Conservation (phyloP, 1,284 basidiomycete genomes). For the Sphaerobolus stellatus region DNA sequence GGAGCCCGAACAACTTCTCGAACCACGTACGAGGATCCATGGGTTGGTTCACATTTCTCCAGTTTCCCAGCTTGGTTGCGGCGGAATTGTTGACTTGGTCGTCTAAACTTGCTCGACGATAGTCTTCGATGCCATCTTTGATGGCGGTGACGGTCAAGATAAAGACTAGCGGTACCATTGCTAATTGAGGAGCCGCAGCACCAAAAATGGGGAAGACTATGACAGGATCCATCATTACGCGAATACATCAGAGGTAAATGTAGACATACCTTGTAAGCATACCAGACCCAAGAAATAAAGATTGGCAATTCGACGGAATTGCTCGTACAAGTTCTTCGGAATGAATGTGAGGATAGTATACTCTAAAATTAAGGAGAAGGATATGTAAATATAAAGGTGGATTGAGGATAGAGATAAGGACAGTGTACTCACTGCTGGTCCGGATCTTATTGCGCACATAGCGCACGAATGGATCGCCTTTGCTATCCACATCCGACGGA, state of each 20-base stretch:
- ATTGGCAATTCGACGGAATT: conserved; percentile 90
- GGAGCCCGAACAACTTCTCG: conserved; percentile 68
- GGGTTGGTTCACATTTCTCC: conserved; percentile 89
- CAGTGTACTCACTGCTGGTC: conserved; percentile 74
- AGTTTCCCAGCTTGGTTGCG: conserved; percentile 81
- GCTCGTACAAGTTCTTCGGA: conserved; percentile 92
- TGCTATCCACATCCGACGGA: conserved; percentile 60
- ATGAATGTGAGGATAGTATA: conserved; percentile 91
- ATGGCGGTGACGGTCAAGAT: conserved; percentile 88
- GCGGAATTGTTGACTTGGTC: conserved; percentile 92
- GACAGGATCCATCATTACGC: conserved; percentile 11
- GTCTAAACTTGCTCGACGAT: conserved; percentile 81
- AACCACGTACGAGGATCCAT: conserved; percentile 74
- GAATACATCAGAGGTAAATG: conserved; percentile 14
- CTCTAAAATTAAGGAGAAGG: conserved; percentile 57
- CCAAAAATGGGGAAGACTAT: conserved; percentile 89
- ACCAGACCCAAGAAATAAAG: conserved; percentile 88
- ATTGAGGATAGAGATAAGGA: conserved; percentile 1
- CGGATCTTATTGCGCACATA: conserved; percentile 94
- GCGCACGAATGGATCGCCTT: conserved; percentile 74
- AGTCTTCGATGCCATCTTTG: conserved; percentile 95
- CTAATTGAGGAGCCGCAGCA: conserved; percentile 79
- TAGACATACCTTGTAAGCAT: conserved; percentile 69
- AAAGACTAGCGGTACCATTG: conserved; percentile 85
- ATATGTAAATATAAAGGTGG: conserved; percentile 13